These are phyloP conservation scores for Fusarium sp. DNA, from an alignment of 2,329 filamentous ascomycete species.

Conservation along the genomic window DNA sequence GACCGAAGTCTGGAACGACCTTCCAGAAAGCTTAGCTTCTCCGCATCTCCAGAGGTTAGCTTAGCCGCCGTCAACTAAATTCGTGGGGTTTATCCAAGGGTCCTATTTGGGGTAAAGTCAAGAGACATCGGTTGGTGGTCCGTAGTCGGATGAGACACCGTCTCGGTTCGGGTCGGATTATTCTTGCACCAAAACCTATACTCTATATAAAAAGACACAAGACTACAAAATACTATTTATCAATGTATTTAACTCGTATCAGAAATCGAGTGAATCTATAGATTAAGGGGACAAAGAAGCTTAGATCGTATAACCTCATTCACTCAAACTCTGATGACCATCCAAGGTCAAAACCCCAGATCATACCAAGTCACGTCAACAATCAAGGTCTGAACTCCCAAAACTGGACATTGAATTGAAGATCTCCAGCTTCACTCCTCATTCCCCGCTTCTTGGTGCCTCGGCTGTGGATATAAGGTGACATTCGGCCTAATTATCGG, in stretches of 20 bases:
- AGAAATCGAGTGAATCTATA: background rate
- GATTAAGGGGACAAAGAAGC: background rate
- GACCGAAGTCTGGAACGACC: background rate
- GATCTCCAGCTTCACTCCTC: background rate
- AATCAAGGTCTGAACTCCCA: background rate
- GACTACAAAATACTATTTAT: fast-evolving
- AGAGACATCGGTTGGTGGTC: background rate
- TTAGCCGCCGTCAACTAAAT: background rate
- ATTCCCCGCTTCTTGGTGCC: background rate
- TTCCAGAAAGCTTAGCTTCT: background rate
- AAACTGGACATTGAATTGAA: background rate
- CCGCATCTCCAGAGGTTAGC: background rate
- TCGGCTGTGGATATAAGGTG: background rate
- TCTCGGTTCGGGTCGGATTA: background rate
- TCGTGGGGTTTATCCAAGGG: background rate
- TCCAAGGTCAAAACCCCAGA: background rate
- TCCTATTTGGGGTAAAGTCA: background rate
- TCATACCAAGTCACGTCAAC: background rate
- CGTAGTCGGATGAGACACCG: background rate
- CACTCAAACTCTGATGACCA: background rate
- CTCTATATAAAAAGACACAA: background rate
- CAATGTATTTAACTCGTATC: background rate
- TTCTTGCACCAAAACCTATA: background rate
- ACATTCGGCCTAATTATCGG: background rate
- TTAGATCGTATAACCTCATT: background rate